phyloP scores from a whole-genome alignment of 805 yeast species.

The Saccharomycopsis capsularis region DNA sequence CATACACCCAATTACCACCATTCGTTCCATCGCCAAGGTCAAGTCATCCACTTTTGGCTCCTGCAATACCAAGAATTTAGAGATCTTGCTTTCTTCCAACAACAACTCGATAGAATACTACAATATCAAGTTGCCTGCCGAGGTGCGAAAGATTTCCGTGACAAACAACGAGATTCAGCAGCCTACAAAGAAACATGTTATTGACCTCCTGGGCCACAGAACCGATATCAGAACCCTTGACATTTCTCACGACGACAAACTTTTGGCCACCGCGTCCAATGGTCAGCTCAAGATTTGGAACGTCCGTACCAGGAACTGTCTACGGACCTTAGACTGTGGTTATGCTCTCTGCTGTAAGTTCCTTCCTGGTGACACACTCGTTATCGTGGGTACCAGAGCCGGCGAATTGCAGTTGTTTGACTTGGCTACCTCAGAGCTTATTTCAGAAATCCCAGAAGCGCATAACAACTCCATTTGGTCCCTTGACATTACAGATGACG shows the following conservation, averaged over 20 bases:
- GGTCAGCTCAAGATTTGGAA: conserved; percentile 91
- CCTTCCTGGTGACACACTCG: conserved; percentile 85
- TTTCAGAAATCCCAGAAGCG: conserved; percentile 66
- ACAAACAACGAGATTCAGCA: conserved; percentile 34
- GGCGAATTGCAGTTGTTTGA: conserved; percentile 85
- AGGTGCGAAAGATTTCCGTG: conserved; percentile 42
- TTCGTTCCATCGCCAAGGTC: conserved; percentile 60
- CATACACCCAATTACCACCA: conserved; percentile 59
- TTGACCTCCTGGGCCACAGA: conserved; percentile 82
- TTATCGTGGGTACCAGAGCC: conserved; percentile 80
- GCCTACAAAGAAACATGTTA: conserved; percentile 43
- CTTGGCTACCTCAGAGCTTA: conserved; percentile 68
- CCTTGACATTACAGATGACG: conserved; percentile 79
- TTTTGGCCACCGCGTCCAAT: conserved; percentile 85
- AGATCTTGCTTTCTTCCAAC: conserved; percentile 56
- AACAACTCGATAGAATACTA: conserved; percentile 74
- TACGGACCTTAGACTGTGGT: conserved; percentile 84
- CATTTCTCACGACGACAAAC: conserved; percentile 69
- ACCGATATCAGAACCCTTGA: conserved; percentile 82
- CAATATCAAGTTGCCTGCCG: conserved; percentile 49
- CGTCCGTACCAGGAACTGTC: conserved; percentile 58
- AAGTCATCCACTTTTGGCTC: conserved; percentile 61
- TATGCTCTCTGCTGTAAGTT: conserved; percentile 76
- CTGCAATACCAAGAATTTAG: conserved; percentile 41
- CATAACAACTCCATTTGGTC: conserved; percentile 88